Conservation (phyloP, 2,329 filamentous ascomycete genomes). For the Scedosporium apiospermum region DNA sequence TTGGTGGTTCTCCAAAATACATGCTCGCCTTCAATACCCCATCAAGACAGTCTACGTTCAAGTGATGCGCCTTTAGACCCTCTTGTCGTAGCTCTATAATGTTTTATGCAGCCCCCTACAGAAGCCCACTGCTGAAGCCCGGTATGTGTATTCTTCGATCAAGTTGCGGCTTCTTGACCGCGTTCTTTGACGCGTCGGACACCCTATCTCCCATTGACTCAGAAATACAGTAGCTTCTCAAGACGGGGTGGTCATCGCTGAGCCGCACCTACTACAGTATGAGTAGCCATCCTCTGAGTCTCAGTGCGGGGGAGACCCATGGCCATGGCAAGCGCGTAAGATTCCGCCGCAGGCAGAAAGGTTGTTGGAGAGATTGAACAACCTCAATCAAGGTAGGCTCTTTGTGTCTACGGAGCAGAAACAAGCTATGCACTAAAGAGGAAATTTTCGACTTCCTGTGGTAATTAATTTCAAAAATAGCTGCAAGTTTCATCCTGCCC, state of each 20-base stretch:
- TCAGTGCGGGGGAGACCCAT: conserved; percentile 55
- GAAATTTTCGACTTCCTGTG: no score
- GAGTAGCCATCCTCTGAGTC: conserved; percentile 67
- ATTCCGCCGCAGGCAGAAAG: no score
- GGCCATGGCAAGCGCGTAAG: conserved; percentile 55
- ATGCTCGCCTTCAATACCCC: background rate
- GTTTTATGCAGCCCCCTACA: no score
- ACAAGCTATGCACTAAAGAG: no score
- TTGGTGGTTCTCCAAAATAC: background rate
- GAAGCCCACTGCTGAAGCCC: background rate
- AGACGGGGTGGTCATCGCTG: conserved; percentile 63
- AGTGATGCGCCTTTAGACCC: background rate
- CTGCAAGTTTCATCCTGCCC: no score
- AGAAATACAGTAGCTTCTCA: conserved; percentile 32
- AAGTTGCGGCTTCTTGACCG: conserved; percentile 67
- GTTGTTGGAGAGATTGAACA: no score
- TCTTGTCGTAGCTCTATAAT: no score
- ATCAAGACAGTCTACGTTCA: background rate
- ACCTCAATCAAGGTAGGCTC: no score
- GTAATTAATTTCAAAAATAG: no score
- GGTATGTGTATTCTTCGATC: conserved; percentile 26
- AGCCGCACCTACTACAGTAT: conserved; percentile 68
- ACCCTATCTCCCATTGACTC: conserved; percentile 52
- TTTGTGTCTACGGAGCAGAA: no score
- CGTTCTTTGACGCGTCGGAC: conserved; percentile 47